Base-by-base conservation (phyloP, 1,284 basidiomycete genomes). In the Malassezia sp. region DNA sequence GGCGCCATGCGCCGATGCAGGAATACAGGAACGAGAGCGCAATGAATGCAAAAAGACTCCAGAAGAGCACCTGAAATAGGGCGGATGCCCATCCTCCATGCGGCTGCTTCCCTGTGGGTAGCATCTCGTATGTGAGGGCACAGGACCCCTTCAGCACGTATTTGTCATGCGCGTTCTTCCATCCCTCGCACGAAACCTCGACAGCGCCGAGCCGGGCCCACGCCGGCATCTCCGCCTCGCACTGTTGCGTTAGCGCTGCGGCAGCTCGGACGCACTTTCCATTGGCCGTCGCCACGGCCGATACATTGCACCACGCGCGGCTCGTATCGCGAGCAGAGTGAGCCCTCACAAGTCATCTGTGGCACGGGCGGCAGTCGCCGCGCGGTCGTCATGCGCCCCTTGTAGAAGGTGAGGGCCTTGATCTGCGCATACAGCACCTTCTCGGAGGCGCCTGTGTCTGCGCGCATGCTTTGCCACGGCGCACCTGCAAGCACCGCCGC, bases 171-270 rank as follows among this genome's bases (percentile, higher is more conserved):
- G 23, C 15, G 33, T 24, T 21, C 7, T 45, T 28, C 48, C 48
- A 50, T 5, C 42, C 48, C 33, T 50, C 48, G 15, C 48, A 50
- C 0, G 48, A 50, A 8, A 50, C 48, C 8, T 40, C 23, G 17
- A 50, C 43, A 20, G 37, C 42, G 30, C 48, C 48, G 9, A 50
- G 29, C 7, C 31, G 37, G 7, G 37, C 34, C 23, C 33, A 36
- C 1, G 30, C 3, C 3, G 48, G 48, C 14, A 50, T 24, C 15
- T 44, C 42, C 1, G 48, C 35, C 9, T 50, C 48, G 27, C 48
- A 50, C 26, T 39, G 20, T n/a, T 15, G 14, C 12, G 39, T 41
- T 1, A 41, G 29, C 14, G 7, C 6, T 7, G 26, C 7, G 26
- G 26, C 26, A 12, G 26, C 6, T 5, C n/a, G 3, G 1, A 31